Conservation (phyloP, 2,329 filamentous ascomycete species). For the Exophiala mesophila region DNA sequence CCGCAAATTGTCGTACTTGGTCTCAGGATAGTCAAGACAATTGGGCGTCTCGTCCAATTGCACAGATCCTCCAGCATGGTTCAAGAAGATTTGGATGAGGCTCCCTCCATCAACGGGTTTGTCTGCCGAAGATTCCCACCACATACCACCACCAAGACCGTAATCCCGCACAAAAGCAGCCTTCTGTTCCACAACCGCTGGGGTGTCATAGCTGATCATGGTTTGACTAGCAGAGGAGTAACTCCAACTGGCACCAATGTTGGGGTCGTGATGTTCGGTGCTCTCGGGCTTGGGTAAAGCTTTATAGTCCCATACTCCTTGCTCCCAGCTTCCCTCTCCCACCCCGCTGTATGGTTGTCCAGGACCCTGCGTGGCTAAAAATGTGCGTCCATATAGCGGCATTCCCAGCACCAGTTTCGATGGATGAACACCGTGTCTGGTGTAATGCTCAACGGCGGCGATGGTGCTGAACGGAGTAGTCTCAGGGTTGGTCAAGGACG, state of each 20-base stretch:
- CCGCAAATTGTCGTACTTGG: constrained; percentile 51
- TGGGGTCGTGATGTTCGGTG: constrained; percentile 57
- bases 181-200: constrained; percentile 63
- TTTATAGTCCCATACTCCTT: constrained; percentile 85
- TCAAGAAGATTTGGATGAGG: constrained; percentile 56
- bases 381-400: constrained; percentile 86
- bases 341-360: constrained; percentile 66
- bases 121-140: constrained; percentile 87
- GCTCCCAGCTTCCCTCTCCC: constrained; percentile 78
- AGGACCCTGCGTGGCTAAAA: constrained; percentile 69
- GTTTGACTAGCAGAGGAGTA: constrained; percentile 60
- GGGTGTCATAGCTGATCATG: constrained; percentile 76
- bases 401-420: constrained; percentile 82
- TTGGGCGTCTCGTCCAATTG: constrained; percentile 46
- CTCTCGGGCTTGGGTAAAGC: constrained; percentile 66
- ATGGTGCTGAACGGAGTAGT: constrained; percentile 75
- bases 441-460: constrained; percentile 67
- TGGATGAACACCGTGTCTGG: constrained; percentile 55
- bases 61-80: constrained; percentile 30
- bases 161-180: constrained; percentile 63
- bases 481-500: constrained; percentile 51
- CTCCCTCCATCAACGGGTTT: constrained; percentile 55
- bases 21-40: constrained; percentile 47
- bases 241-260: constrained; percentile 68
- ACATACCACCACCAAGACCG: constrained; percentile 85